A percentile compares a stretch with the other conserved stretches of the same genome.
Conservation (phyloP, 2,329 filamentous ascomycete genomes). For the Aspergillus intermedius region DNA sequence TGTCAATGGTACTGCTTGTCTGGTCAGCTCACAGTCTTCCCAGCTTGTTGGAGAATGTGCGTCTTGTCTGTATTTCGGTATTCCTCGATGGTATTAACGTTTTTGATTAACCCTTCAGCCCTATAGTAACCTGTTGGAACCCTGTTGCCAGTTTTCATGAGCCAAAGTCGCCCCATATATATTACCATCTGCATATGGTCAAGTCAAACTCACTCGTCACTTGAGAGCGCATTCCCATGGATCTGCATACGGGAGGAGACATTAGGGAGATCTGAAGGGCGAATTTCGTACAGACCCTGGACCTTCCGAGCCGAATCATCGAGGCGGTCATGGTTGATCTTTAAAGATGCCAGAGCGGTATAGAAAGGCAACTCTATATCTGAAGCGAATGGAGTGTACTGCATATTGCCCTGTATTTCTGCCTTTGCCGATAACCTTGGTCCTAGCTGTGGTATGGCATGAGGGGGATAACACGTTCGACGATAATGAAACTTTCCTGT, state of each 20-base stretch:
- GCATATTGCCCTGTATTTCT: slow-evolving; percentile 38
- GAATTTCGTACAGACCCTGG: slow-evolving; percentile 82
- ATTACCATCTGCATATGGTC: neutral
- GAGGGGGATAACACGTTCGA: neutral
- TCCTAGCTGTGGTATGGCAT: neutral
- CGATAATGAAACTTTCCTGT: too few relatives aligned
- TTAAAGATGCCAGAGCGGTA: slow-evolving; percentile 79
- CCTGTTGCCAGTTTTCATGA: slow-evolving; percentile 35
- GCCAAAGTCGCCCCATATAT: neutral
- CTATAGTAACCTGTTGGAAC: slow-evolving; percentile 66
- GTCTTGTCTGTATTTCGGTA: slow-evolving; percentile 78
- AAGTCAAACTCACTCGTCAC: slow-evolving; percentile 60
- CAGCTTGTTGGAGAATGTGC: slow-evolving; percentile 70
- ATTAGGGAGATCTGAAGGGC: slow-evolving; percentile 61
- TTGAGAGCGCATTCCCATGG: slow-evolving; percentile 76
- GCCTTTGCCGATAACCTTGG: neutral
- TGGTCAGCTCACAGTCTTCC: slow-evolving; percentile 57
- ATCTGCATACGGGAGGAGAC: slow-evolving; percentile 86
- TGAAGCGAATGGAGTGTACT: slow-evolving; percentile 85
- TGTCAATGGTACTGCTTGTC: neutral
- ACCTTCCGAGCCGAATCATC: slow-evolving; percentile 86
- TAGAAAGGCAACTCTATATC: slow-evolving; percentile 97
- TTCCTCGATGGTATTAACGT: slow-evolving; percentile 92
- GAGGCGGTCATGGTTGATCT: slow-evolving; percentile 95
- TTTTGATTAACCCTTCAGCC: slow-evolving; percentile 89